Percentiles rank a stretch among this genome's conserved stretches.
phyloP scores from a whole-genome alignment of 2,329 filamentous ascomycete genomes.

The Fonsecaea monophora region DNA sequence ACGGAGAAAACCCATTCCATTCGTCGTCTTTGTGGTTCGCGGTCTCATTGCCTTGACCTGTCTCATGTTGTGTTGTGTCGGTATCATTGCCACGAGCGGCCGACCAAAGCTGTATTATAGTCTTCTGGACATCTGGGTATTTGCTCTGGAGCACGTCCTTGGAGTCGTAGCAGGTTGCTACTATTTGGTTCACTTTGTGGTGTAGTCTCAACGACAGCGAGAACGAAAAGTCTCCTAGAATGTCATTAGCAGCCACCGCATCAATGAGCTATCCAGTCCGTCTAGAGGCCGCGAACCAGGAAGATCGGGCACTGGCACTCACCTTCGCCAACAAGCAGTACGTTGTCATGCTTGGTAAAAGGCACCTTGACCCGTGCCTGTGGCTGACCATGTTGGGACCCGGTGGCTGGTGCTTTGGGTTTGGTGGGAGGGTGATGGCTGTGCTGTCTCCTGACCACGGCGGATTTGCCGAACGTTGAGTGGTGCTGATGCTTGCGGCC shows the following conservation, averaged over 20 bases:
- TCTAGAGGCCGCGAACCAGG: background rate
- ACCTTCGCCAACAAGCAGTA: conserved; percentile 56
- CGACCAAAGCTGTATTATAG: conserved; percentile 20
- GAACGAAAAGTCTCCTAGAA: conserved; percentile 57
- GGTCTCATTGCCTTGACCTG: conserved; percentile 6
- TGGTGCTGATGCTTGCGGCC: conserved; percentile 26
- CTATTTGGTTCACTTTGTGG: conserved; percentile 49
- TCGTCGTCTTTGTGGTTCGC: conserved; percentile 27
- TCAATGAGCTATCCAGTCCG: conserved; percentile 26
- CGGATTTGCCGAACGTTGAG: conserved; percentile 20
- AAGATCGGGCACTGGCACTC: conserved; percentile 30
- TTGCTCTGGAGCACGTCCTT: conserved; percentile 66
- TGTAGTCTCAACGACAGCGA: conserved; percentile 51
- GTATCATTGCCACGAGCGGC: background rate
- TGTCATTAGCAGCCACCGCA: conserved; percentile 31
- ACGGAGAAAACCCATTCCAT: conserved; percentile 39
- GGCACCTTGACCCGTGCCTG: conserved; percentile 40
- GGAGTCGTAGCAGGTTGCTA: conserved; percentile 56
- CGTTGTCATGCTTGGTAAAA: conserved; percentile 50
- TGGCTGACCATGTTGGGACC: conserved; percentile 9
- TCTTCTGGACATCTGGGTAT: conserved; percentile 68
- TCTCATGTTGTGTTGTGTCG: background rate
- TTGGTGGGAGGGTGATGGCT: conserved; percentile 27
- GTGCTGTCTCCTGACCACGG: conserved; percentile 31
- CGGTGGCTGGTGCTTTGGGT: conserved; percentile 2